Evolutionary conservation across 257 asterid genomes (phyloP).

Genomic region (Primulina eburnea): DNA sequence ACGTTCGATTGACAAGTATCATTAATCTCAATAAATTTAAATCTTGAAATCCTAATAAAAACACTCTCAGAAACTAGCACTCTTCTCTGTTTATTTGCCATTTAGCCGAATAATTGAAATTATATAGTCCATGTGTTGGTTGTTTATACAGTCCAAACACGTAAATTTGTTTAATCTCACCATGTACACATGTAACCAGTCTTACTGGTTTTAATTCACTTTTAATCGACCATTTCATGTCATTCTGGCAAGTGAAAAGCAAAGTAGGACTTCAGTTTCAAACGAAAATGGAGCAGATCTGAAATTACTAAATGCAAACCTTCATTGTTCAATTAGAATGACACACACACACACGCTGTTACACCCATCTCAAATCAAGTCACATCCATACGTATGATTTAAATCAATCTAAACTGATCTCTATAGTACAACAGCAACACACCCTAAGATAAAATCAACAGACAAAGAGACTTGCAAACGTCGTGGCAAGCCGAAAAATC

Average conservation of each 20-base stretch:
- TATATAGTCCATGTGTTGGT: no score
- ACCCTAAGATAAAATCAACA: conserved; percentile 1
- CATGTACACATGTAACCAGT: no score
- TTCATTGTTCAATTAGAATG: conserved; percentile 12
- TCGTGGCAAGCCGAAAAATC: not conserved
- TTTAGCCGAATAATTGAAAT: no score
- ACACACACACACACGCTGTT: not conserved
- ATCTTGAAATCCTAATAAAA: no score
- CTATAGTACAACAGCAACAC: conserved; percentile 21
- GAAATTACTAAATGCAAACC: conserved; percentile 14
- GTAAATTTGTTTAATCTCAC: no score
- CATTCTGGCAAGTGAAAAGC: not conserved
- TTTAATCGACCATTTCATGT: no score
- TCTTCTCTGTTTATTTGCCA: no score
- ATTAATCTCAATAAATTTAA: no score
- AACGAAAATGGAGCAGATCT: not conserved
- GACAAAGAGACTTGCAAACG: not conserved
- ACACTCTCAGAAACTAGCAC: no score
- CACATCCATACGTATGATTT: conserved; percentile 9
- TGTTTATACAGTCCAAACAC: no score
- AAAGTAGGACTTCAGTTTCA: not conserved
- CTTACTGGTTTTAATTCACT: no score
- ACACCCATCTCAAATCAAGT: conserved; percentile 25
- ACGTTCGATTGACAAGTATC: no score
- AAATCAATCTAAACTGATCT: conserved; percentile 8